Evolutionary conservation across 208 protist genomes (phyloP), one percentile per base, ranked within the genome.

Genomic region (Crithidia mellificae): DNA sequence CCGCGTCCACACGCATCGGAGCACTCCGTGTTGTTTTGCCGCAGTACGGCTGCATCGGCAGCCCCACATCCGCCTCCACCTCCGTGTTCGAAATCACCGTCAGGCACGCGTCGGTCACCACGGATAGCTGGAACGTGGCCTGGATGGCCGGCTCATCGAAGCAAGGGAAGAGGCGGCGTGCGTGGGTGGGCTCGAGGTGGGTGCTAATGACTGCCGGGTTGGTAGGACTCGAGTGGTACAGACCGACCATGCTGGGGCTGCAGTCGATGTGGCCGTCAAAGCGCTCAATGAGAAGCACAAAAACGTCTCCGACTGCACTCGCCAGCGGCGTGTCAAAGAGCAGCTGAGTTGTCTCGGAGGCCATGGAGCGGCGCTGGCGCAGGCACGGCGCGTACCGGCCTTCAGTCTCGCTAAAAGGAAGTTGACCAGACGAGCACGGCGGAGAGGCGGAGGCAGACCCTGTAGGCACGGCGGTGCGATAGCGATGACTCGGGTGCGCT

Each of bases 71-170:
- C 6, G 64, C 63, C 57, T 79, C 75, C 0, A 81, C 49, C 19
- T 66, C 66, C 12, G 72, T 91, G 67, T 89, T 89, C 7, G 83
- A 74, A 6, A 94, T 24, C 25, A 84, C 76, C 11, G 71, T 78
- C 38, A 78, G 74, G 11, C 19, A 39, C 2, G 47, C 32, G 11
- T 67, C 67, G 19, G 74, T 74, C 29, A 82, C 63, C 0, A 94
- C 75, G n/a, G 81, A 81, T 5, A 94, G 58, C 63, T 81, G 72
- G 44, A 90, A 91, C 0, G 74, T 70, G 25, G 83, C 47, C 38
- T 77, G 69, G 44, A 88, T 83, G 15, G 53, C 75, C 2, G 85
- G 88, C 63, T 91, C 83, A 58, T 94, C 88, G 54, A 85, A 91
- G 70, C 88, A 94, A 1, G 88, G 88, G 49, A 77, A 84, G 19